These are phyloP conservation scores for Durotheca rogersii DNA, from an alignment of 495 filamentous ascomycete genomes.

Conservation along the genomic window DNA sequence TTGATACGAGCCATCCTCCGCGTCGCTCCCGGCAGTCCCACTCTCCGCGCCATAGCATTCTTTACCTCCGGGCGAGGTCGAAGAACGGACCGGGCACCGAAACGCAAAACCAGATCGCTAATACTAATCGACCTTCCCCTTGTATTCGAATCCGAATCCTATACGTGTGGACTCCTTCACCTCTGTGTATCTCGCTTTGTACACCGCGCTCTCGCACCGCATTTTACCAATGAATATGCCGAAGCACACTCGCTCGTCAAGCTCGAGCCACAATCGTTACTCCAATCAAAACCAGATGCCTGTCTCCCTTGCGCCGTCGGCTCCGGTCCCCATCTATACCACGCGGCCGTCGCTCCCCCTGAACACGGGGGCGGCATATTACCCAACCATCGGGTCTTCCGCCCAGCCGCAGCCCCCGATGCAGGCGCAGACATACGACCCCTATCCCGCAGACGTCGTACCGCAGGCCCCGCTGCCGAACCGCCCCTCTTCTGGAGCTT, in stretches of 20 bases:
- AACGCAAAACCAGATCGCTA: slow-evolving; percentile 22
- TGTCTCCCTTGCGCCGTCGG: slow-evolving; percentile 36
- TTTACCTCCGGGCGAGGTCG: slow-evolving; percentile 30
- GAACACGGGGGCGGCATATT: slow-evolving; percentile 31
- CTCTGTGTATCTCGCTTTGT: slow-evolving; percentile 7
- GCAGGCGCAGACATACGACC: slow-evolving; percentile 40
- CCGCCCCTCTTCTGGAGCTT: slow-evolving; percentile 57
- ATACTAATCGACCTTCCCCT: slow-evolving; percentile 22
- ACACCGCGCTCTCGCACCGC: slow-evolving; percentile 1
- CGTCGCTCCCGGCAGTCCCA: slow-evolving; percentile 11
- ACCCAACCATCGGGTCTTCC: slow-evolving; percentile 30
- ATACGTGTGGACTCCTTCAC: not conserved
- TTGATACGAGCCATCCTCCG: slow-evolving; percentile 45
- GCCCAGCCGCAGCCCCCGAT: slow-evolving; percentile 30
- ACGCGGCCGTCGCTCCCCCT: slow-evolving; percentile 30
- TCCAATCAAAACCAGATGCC: slow-evolving; percentile 33
- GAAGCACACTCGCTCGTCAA: slow-evolving; percentile 39
- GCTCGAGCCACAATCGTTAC: slow-evolving; percentile 37
- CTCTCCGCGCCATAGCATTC: no score
- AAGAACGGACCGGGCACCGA: slow-evolving; percentile 10
- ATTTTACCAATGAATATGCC: slow-evolving; percentile 35
- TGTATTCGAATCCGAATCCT: not conserved
- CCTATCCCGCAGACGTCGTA: slow-evolving; percentile 37
- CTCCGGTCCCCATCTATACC: slow-evolving; percentile 33
- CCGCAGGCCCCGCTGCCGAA: slow-evolving; percentile 41